Evolutionary conservation across 306 rosid species (phyloP).

Genomic region (Fragaria iinumae): DNA sequence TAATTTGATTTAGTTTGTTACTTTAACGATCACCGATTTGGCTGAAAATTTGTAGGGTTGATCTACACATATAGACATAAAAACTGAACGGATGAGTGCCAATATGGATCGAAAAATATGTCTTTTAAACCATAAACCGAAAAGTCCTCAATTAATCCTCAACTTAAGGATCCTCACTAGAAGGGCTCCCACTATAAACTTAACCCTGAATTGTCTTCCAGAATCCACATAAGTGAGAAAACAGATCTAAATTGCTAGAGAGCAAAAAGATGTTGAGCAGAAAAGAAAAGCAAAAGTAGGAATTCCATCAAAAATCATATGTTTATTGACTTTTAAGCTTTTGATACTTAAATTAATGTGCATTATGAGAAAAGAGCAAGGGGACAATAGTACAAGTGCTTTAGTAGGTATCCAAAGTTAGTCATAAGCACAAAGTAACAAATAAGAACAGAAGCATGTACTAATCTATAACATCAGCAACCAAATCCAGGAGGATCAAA

Average conservation of each 20-base stretch:
- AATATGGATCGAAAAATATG: no score
- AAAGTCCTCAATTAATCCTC: no score
- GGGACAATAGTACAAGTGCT: slow-evolving; percentile 33
- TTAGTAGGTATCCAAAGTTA: slow-evolving; percentile 59
- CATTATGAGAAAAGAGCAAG: slow-evolving; percentile 37
- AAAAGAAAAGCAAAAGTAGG: slow-evolving; percentile 1
- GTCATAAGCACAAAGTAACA: slow-evolving; percentile 27
- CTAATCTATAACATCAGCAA: slow-evolving; percentile 34
- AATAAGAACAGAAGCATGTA: slow-evolving; percentile 16
- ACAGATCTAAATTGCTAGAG: not conserved
- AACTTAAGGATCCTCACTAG: no score
- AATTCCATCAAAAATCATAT: slow-evolving; percentile 29
- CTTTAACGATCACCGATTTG: no score
- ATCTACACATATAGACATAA: no score
- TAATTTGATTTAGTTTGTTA: no score
- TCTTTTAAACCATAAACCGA: no score
- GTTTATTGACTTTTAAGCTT: slow-evolving; percentile 25
- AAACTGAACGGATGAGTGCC: no score
- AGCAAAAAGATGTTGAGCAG: not conserved
- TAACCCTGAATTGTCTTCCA: slow-evolving; percentile 12
- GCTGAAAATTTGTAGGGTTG: no score
- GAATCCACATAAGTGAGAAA: slow-evolving; percentile 5
- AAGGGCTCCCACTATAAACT: not conserved
- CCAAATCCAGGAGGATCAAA: slow-evolving; percentile 48
- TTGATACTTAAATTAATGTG: slow-evolving; percentile 31